Conservation (phyloP, 2,329 filamentous ascomycete species). For the Nemania diffusa region DNA sequence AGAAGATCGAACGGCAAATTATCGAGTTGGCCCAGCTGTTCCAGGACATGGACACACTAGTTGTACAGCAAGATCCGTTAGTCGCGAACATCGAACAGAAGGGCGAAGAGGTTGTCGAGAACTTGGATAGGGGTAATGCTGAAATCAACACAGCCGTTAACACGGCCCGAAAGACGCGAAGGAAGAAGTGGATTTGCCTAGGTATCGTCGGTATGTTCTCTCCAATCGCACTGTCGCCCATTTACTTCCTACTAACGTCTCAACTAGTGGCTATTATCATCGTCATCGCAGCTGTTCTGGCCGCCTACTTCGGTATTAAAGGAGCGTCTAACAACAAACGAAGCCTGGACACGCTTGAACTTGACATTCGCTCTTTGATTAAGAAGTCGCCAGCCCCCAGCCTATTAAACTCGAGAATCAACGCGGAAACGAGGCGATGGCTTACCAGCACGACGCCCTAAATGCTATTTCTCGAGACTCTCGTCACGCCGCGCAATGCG, state of each 20-base stretch:
- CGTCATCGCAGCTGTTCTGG: conserved; percentile 63
- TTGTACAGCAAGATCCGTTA: conserved; percentile 85
- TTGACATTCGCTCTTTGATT: conserved; percentile 36
- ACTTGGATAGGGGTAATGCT: conserved; percentile 85
- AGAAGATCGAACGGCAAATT: conserved; percentile 93
- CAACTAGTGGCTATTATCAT: conserved; percentile 63
- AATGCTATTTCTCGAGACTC: background rate
- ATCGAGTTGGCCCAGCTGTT: conserved; percentile 88
- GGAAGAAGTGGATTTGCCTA: conserved; percentile 98
- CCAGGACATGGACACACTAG: conserved; percentile 85
- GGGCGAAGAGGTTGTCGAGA: conserved; percentile 84
- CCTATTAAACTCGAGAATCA: conserved; percentile 41
- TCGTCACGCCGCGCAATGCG: conserved; percentile 14
- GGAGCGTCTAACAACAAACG: conserved; percentile 34
- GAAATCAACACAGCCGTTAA: conserved; percentile 84
- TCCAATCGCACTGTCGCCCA: background rate
- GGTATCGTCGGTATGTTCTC: conserved; percentile 71
- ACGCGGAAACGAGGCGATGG: conserved; percentile 39
- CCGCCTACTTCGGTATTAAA: conserved; percentile 42
- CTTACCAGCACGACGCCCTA: conserved; percentile 36
- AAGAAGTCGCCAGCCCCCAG: conserved; percentile 36
- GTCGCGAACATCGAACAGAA: conserved; percentile 86
- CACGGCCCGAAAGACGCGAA: conserved; percentile 81
- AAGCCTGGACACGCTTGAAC: conserved; percentile 32
- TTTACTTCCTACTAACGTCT: conserved; percentile 42